Conservation (phyloP, 192 early-diverging fungal species). For the Backusella australiensis region DNA sequence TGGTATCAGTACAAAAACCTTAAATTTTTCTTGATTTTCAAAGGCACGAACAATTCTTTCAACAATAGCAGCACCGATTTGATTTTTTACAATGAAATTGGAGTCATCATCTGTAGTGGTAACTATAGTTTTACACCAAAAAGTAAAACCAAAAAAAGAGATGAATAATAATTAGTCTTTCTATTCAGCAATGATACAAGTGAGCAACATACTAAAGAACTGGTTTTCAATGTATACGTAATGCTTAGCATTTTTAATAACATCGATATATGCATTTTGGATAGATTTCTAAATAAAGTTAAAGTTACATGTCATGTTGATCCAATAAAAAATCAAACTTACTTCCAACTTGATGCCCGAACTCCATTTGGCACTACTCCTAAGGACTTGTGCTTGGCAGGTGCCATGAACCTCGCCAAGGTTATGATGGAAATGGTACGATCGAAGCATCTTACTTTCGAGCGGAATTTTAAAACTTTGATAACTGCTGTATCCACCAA, state of each 20-base stretch:
- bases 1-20: slow-evolving; percentile 80
- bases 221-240: slow-evolving; percentile 92
- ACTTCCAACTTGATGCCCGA: slow-evolving; percentile 62
- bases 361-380: slow-evolving; percentile 68
- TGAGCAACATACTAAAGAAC: slow-evolving; percentile 67
- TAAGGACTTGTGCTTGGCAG: slow-evolving; percentile 60
- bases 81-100: slow-evolving; percentile 68
- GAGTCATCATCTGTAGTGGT: slow-evolving; percentile 45
- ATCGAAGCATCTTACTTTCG: slow-evolving; percentile 44
- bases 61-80: slow-evolving; percentile 75
- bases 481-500: slow-evolving; percentile 18
- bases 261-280: slow-evolving; percentile 71
- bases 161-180: neutral
- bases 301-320: neutral
- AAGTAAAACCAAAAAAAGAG: neutral
- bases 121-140: slow-evolving; percentile 31
- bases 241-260: slow-evolving; percentile 72
- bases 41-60: slow-evolving; percentile 74
- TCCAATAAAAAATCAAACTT: slow-evolving; percentile 1
- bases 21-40: slow-evolving; percentile 62
- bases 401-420: slow-evolving; percentile 54
- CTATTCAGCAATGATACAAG: neutral
- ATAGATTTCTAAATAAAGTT: slow-evolving; percentile 54
- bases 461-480: slow-evolving; percentile 39
- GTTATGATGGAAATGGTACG: slow-evolving; percentile 42